Conservation (phyloP, 2,329 filamentous ascomycete genomes). For the Colletotrichum plurivorum region DNA sequence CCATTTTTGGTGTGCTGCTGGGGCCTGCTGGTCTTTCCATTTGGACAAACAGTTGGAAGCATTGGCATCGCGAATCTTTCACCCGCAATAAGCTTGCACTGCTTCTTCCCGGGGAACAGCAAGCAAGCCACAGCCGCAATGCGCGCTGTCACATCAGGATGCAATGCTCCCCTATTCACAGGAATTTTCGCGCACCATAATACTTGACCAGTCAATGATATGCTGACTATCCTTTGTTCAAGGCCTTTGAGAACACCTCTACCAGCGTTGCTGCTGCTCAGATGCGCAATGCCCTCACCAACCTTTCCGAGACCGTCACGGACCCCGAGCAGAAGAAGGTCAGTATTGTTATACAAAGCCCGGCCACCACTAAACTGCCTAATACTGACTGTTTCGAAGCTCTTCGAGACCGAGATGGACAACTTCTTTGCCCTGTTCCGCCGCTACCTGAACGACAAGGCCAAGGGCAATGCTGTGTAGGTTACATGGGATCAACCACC, state of each 20-base stretch:
- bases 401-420: slow-evolving; percentile 99
- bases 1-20: neutral
- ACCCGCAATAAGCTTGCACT: too few relatives aligned
- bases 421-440: slow-evolving; percentile 99
- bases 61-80: too few relatives aligned
- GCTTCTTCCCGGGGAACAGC: too few relatives aligned
- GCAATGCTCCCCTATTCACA: too few relatives aligned
- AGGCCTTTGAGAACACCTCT: slow-evolving; percentile 99
- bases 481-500: slow-evolving; percentile 48
- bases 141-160: too few relatives aligned
- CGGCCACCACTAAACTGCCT: neutral
- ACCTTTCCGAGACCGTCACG: slow-evolving; percentile 89
- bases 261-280: slow-evolving; percentile 98
- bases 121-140: too few relatives aligned
- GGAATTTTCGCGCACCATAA: too few relatives aligned
- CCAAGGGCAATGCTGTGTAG: slow-evolving; percentile 92
- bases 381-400: slow-evolving; percentile 60
- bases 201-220: too few relatives aligned
- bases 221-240: slow-evolving; percentile 50
- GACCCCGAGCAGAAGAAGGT: slow-evolving; percentile 90
- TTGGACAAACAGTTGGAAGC: too few relatives aligned
- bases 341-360: slow-evolving; percentile 46
- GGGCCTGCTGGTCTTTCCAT: too few relatives aligned
- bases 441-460: slow-evolving; percentile 98
- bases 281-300: slow-evolving; percentile 98